Conservation (phyloP, 371 early-diverging fungal species). For the Mucor indicus region DNA sequence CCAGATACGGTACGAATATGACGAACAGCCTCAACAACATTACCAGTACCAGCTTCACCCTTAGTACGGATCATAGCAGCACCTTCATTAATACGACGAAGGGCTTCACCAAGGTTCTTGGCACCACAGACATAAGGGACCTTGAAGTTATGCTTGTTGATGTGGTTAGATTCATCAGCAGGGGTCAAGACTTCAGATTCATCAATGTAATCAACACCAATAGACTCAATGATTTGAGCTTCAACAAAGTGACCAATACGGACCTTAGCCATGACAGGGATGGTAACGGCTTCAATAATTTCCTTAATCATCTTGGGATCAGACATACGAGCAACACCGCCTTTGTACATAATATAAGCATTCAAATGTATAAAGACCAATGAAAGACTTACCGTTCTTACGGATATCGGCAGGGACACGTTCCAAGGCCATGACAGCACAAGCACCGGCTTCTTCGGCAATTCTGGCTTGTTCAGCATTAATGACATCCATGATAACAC, state of each 20-base stretch:
- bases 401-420: constrained; percentile 98
- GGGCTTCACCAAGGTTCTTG: constrained; percentile 95
- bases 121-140: constrained; percentile 96
- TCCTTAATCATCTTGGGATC: constrained; percentile 97
- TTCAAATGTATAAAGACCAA: too few species aligned
- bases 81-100: constrained; percentile 95
- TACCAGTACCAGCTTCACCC: constrained; percentile 97
- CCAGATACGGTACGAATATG: constrained; percentile 85
- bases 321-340: constrained; percentile 98
- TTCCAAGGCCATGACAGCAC: constrained; percentile 98
- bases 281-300: constrained; percentile 92
- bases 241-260: constrained; percentile 99
- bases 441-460: constrained; percentile 97
- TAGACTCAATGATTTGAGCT: constrained; percentile 90
- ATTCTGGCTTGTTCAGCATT: constrained; percentile 96
- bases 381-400: constrained; percentile 80
- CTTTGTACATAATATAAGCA: constrained; percentile 28
- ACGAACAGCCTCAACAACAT: constrained; percentile 95
- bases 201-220: constrained; percentile 95
- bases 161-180: constrained; percentile 92
- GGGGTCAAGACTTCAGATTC: constrained; percentile 96
- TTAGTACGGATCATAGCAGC: constrained; percentile 98
- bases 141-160: constrained; percentile 89
- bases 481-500: constrained; percentile 98
- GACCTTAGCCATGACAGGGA: constrained; percentile 99